Percentiles rank a stretch among this genome's conserved stretches.
Conservation (phyloP, 768 basidiomycete species). For the Auriscalpium orientale region DNA sequence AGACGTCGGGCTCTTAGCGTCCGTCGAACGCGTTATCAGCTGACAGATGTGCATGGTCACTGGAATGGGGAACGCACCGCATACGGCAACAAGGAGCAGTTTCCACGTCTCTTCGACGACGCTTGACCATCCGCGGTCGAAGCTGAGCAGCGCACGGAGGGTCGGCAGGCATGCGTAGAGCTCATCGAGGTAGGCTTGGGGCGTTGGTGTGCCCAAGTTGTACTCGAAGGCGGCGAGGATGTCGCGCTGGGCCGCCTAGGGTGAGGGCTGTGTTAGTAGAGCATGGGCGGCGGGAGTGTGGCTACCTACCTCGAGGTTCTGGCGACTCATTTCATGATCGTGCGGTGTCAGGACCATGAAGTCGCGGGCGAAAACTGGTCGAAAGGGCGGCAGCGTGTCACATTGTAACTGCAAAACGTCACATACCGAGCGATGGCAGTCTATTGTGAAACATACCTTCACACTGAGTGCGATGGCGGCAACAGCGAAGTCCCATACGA, state of each 20-base stretch:
- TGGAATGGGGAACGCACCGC: background rate
- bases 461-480: slow-evolving; percentile 13
- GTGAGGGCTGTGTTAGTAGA: background rate
- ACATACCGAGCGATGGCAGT: background rate
- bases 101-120: slow-evolving; percentile 8
- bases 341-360: slow-evolving; percentile 11
- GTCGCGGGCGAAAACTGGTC: slow-evolving; percentile 10
- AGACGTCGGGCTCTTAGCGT: slow-evolving; percentile 6
- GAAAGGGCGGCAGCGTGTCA: slow-evolving; percentile 6
- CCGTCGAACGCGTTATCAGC: background rate
- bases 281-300: background rate
- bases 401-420: slow-evolving; percentile 7
- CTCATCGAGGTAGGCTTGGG: slow-evolving; percentile 11
- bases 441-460: slow-evolving; percentile 7
- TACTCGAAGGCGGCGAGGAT: slow-evolving; percentile 9
- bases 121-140: slow-evolving; percentile 1
- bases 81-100: slow-evolving; percentile 6
- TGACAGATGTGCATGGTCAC: background rate
- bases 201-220: slow-evolving; percentile 8
- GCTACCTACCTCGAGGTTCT: slow-evolving; percentile 12
- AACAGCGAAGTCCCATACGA: slow-evolving; percentile 13
- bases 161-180: slow-evolving; percentile 5
- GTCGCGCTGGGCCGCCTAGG: slow-evolving; percentile 9
- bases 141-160: slow-evolving; percentile 1
- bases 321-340: slow-evolving; percentile 1